Percentiles rank a stretch among this genome's conserved stretches.
Conservation (phyloP, 1,284 basidiomycete genomes). For the Malassezia psittaci region DNA sequence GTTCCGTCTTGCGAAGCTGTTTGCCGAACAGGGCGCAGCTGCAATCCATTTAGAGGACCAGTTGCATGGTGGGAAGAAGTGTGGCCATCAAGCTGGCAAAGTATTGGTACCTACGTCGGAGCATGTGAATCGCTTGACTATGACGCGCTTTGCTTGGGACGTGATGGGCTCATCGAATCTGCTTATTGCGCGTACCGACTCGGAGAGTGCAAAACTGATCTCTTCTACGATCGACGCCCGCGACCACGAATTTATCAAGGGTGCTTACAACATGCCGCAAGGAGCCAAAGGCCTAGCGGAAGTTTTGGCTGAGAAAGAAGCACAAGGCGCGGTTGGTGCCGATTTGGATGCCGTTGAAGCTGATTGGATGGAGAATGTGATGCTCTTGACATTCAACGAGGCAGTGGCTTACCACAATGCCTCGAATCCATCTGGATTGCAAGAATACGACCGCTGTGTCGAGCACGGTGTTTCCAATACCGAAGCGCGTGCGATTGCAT, state of each 20-base stretch:
- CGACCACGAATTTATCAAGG: conserved; percentile 53
- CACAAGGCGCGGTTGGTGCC: conserved; percentile 27
- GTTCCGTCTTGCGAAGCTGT: conserved; percentile 46
- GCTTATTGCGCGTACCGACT: conserved; percentile 79
- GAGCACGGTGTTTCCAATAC: conserved; percentile 61
- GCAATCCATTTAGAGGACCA: conserved; percentile 47
- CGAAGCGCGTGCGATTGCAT: conserved; percentile 64
- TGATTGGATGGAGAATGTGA: conserved; percentile 43
- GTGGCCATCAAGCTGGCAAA: conserved; percentile 85
- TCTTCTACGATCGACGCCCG: conserved; percentile 69
- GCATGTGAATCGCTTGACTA: conserved; percentile 70
- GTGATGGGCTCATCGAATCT: conserved; percentile 76
- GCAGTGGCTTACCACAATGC: conserved; percentile 54
- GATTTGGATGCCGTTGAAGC: conserved; percentile 41
- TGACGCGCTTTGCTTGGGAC: conserved; percentile 77
- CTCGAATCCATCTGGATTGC: conserved; percentile 50
- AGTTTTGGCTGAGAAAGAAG: conserved; percentile 35
- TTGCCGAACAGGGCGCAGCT: conserved; percentile 50
- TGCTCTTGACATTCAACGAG: conserved; percentile 65
- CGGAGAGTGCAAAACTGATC: conserved; percentile 76
- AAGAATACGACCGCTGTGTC: conserved; percentile 54
- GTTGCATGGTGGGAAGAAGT: conserved; percentile 52
- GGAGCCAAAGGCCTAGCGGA: conserved; percentile 37
- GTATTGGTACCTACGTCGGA: conserved; percentile 79
- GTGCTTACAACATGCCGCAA: conserved; percentile 39